Evolutionary conservation across 2,329 filamentous ascomycete genomes (phyloP), one percentile per base, ranked within the genome.

Genomic region (Ophiostoma australiae): DNA sequence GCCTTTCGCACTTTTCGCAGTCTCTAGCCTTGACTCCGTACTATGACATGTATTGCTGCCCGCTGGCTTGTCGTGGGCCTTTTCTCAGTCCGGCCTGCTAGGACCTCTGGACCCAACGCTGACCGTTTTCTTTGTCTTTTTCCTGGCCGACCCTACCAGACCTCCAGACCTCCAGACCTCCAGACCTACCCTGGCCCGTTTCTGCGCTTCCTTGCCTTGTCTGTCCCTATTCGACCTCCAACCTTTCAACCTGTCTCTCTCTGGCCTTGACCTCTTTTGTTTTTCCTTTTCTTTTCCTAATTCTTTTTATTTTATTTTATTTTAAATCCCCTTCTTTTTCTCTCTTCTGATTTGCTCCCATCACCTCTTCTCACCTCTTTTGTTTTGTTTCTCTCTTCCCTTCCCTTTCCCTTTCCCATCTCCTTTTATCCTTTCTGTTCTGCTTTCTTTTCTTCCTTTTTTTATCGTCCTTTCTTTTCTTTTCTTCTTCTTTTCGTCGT

Each of bases 351-450:
- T 70, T 68, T 41, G 67, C 48, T 55, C 48, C 31, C 55, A 4
- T 65, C 31, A 41, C 44, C 4, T 39, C 8, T 31, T 61, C 44
- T n/a, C 37, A 41, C 13, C 27, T 11, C 31, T 35, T 35, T 63
- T 63, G 27, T 35, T 63, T 31, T 35, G 23, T 63, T 63, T 33
- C 58, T 17, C 31, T 63, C 31, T 31, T 35, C 66, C 69, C 61
- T 65, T 72, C 68, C 63, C 58, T 44, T 61, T 61, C 27, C 55
- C 58, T 31, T 63, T 31, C 58, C 31, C 31, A 33, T 31, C 31
- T 4, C 58, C 27, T 31, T 52, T 52, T 61, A 39, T 39, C 13
- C 33, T 66, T 66, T n/a, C 33, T 23, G 7, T 39, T 66, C 33
- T n/a, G 27, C 27, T 66, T 39, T 39, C 17, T 66, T 66, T 23